Evolutionary conservation across 1,284 basidiomycete species (phyloP), one percentile per base, ranked within the genome.

Genomic region (Prillingera fragicola): DNA sequence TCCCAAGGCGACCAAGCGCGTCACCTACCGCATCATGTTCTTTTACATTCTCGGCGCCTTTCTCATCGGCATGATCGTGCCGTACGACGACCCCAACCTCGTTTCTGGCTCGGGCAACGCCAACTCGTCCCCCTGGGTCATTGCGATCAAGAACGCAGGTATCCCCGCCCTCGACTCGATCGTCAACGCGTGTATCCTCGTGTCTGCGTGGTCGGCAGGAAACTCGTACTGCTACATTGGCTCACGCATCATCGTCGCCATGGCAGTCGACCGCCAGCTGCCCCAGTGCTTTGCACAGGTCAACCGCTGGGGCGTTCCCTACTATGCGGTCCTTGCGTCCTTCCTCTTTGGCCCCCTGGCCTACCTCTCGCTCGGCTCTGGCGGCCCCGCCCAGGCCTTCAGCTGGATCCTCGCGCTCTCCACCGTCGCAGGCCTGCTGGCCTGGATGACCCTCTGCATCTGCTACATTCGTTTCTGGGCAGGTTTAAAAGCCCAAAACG

Each of bases 191-290:
- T 72, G 74, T 32, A 69, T 87, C 27, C 74, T 87, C 45, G 80
- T 82, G 23, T 79, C 83, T 38, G 88, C 88, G 2, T 87, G 89
- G 77, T 88, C 84, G 7, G 85, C 89, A 4, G 84, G 82, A 33
- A 89, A 86, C 71, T 83, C 81, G 23, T 83, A 79, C 74, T 63
- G 91, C 31, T 94, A 85, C 75, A 81, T 82, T 45, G 75, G 84
- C 1, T 87, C 85, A 8, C 83, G 90, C 59, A 82, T 87, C 19
- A 74, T 91, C 21, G 90, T 89, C 63, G 87, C 86, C 31, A 75
- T 92, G 23, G 79, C 86, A 0, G 72, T 87, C 35, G 81, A 84
- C 43, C 81, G 83, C 2, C 84, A 88, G 65, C 82, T 84, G 3
- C 74, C 74, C 5, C 50, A 50, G 13, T 41, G 75, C 43, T 70